Evolutionary conservation across 1,139 yeast genomes (phyloP), one percentile per base, ranked within the genome.

Genomic region (Taphrina flavorubra): DNA sequence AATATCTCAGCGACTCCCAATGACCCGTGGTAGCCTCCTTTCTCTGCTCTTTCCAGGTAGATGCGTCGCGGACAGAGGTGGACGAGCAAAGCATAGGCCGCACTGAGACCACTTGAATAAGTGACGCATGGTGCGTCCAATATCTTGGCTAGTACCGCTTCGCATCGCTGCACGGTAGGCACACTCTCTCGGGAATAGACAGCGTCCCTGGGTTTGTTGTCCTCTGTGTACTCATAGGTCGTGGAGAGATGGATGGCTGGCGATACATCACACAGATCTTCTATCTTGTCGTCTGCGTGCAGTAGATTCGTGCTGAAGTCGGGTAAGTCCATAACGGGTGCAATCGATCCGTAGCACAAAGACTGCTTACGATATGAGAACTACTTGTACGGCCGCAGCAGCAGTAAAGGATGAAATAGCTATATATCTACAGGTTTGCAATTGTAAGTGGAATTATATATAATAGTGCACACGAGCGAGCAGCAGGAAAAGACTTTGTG

Each of bases 171-270:
- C 6, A 88, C 83, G 73, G 87, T 89, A 7, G 96, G 95, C 74
- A 89, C 96, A 5, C 86, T 80, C 42, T 85, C 74, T 68, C 98
- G 82, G 0, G 97, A 89, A 77, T 92, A 92, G 68, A 81, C 75
- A 20, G 69, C 65, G 10, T 53, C 61, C 13, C 55, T 47, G 11
- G 61, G 47, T 56, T 78, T 80, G 0, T 94, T 92, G 72, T 90
- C 83, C 1, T 81, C 76, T 34, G 84, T 79, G 77, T 92, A 92
- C 65, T 85, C 82, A 77, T 80, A 92, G 0, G 96, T 92, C 6
- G 97, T 89, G 1, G 96, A 79, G 6, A 90, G 87, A 72, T 89
- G 90, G 70, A 92, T 87, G 31, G 97, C 96, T 5, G 96, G 87
- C 0, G 88, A 86, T 13, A 88, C 89, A 74, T 88, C 94, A 1